phyloP scores from a whole-genome alignment of 257 asterid species.

The Paraleonurus japonicus region DNA sequence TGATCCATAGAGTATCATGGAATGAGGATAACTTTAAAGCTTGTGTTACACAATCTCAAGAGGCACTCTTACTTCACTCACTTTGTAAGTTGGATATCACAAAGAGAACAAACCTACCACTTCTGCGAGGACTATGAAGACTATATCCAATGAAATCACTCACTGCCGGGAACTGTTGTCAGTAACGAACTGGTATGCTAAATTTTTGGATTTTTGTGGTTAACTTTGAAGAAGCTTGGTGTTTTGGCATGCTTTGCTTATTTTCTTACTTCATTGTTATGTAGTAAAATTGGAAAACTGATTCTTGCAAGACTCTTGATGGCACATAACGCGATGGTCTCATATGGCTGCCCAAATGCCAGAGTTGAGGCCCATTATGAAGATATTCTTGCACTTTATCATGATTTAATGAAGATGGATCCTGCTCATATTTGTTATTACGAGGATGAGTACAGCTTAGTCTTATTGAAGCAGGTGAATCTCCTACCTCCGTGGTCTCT shows the following conservation, averaged over 20 bases:
- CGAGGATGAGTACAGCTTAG: conserved; percentile 72
- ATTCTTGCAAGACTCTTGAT: conserved; percentile 87
- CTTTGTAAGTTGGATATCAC: conserved; percentile 42
- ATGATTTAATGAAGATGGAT: conserved; percentile 72
- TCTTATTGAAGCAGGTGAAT: conserved; percentile 71
- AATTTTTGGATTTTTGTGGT: conserved; percentile 15
- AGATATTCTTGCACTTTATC: conserved; percentile 75
- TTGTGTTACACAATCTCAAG: conserved; percentile 38
- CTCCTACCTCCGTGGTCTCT: conserved; percentile 1
- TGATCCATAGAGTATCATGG: conserved; percentile 53
- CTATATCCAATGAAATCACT: conserved; percentile 61
- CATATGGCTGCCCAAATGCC: conserved; percentile 36
- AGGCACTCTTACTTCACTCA: conserved; percentile 36
- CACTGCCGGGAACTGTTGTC: conserved; percentile 73
- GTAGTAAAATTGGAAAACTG: conserved; percentile 95
- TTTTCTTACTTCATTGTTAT: conserved; percentile 19
- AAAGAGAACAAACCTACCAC: conserved; percentile 33
- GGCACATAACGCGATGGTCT: conserved; percentile 59
- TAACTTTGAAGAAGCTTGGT: conserved; percentile 10
- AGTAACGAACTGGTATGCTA: conserved; percentile 63
- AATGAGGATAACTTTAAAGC: conserved; percentile 45
- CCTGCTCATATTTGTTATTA: conserved; percentile 70
- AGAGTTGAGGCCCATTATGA: conserved; percentile 39
- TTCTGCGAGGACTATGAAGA: conserved; percentile 47
- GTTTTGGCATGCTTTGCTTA: conserved; percentile 20